Conservation (phyloP, 2,329 filamentous ascomycete genomes). For the Corinectria fuckeliana region DNA sequence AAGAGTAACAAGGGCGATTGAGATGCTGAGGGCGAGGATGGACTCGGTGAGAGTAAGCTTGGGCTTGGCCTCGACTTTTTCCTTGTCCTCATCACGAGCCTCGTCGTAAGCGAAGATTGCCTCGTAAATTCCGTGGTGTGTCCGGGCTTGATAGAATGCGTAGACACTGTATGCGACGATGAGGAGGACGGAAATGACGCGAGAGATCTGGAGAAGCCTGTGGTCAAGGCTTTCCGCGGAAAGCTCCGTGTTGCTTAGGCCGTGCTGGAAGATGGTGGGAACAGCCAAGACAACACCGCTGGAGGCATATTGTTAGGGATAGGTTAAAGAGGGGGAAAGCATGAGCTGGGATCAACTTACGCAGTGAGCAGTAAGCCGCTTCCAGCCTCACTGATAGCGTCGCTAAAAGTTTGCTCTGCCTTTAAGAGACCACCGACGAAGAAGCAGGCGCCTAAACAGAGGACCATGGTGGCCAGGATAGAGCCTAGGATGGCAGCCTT, state of each 20-base stretch:
- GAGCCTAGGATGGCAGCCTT: constrained; percentile 85
- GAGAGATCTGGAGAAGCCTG: constrained; percentile 70
- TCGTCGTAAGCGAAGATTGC: constrained; percentile 77
- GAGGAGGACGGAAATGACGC: constrained; percentile 73
- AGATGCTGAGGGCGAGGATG: constrained; percentile 66
- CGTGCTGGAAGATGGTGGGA: constrained; percentile 63
- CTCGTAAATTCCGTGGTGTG: constrained; percentile 79
- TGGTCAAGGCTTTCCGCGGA: constrained; percentile 49
- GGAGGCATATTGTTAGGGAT: constrained; percentile 28
- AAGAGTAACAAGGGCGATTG: constrained; percentile 73
- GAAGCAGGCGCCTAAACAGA: constrained; percentile 83
- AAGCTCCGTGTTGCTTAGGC: constrained; percentile 43
- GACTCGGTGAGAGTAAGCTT: constrained; percentile 81
- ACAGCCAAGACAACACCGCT: constrained; percentile 49
- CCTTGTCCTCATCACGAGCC: constrained; percentile 66
- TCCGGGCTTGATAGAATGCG: constrained; percentile 76
- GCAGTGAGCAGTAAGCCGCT: constrained; percentile 79
- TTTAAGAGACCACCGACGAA: constrained; percentile 74
- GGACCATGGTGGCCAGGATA: constrained; percentile 79
- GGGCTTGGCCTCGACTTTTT: constrained; percentile 64
- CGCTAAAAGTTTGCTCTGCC: constrained; percentile 74
- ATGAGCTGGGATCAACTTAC: constrained; percentile 55
- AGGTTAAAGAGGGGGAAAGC: constrained; percentile 9
- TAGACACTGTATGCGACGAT: constrained; percentile 72
- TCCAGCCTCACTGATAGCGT: constrained; percentile 79